Percentiles rank a stretch among this genome's conserved stretches.
These are phyloP conservation scores for Bipolaris victoriae DNA, from an alignment of 2,329 filamentous ascomycete genomes.

Conservation along the genomic window DNA sequence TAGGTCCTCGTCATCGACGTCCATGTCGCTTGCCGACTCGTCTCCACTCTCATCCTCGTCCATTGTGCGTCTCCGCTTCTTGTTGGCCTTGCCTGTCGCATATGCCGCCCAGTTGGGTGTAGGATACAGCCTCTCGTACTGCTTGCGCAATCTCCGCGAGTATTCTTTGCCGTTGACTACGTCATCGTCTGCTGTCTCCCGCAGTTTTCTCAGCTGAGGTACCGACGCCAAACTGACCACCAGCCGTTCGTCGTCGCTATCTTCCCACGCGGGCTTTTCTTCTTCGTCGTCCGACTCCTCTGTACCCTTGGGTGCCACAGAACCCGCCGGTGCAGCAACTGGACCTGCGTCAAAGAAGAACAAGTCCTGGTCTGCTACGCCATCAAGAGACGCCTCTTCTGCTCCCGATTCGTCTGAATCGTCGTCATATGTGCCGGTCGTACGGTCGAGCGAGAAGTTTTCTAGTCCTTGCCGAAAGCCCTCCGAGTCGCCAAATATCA, in stretches of 20 bases:
- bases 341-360: slow-evolving; percentile 81
- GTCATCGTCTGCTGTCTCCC: slow-evolving; percentile 82
- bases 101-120: slow-evolving; percentile 66
- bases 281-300: slow-evolving; percentile 48
- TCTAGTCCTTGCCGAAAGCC: slow-evolving; percentile 80
- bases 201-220: slow-evolving; percentile 79
- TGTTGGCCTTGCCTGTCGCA: slow-evolving; percentile 50
- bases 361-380: slow-evolving; percentile 78
- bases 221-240: slow-evolving; percentile 80
- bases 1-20: slow-evolving; percentile 55
- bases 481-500: slow-evolving; percentile 87
- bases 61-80: slow-evolving; percentile 56
- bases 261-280: slow-evolving; percentile 76
- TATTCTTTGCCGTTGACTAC: slow-evolving; percentile 87
- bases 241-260: slow-evolving; percentile 92
- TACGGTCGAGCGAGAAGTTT: slow-evolving; percentile 56
- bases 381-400: slow-evolving; percentile 59
- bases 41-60: slow-evolving; percentile 51
- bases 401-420: slow-evolving; percentile 55
- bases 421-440: slow-evolving; percentile 37
- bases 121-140: slow-evolving; percentile 71
- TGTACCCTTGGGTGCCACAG: slow-evolving; percentile 50
- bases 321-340: slow-evolving; percentile 49
- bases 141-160: slow-evolving; percentile 75
- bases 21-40: slow-evolving; percentile 63